Base-by-base conservation (phyloP, 2,329 filamentous ascomycete genomes). In the Aureobasidium sp. region DNA sequence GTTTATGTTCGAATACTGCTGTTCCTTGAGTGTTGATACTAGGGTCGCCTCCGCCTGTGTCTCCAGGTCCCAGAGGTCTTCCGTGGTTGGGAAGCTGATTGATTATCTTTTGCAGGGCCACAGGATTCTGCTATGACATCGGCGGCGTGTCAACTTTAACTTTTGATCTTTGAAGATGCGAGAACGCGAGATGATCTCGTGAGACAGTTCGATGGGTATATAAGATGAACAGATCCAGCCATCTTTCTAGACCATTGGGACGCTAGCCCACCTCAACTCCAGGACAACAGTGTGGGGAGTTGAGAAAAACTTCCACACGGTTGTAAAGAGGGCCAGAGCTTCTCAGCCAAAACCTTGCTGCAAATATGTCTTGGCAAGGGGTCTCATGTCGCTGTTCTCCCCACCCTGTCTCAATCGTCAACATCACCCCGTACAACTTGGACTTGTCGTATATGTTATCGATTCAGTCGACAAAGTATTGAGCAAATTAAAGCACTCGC, bases 191-290 rank as follows among this genome's bases (percentile, higher is more conserved):
- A 50, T 48, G 44, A 15, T 10, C 17, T 23, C 9, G 12, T n/a
- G 46, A 59, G 10, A 32, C n/a, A 39, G 8, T 17, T 39, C 26
- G 46, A 50, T 36, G 46, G 13, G 36, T 13, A 37, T 32, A 34
- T 39, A 50, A 59, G 42, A 34, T 41, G 44, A 42, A 32, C 26
- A 27, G 29, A 48, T 17, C 56, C 44, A 50, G 56, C 56, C 56
- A 59, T 59, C 56, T 59, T 41, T 27, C 47, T 29, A 48, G 36
- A 59, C 27, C 56, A 59, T 59, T 59, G 56, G 20, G 56, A 37
- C 56, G 46, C 56, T 59, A 59, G 23, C 29, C 29, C 47, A 34
- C 47, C 47, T 34, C 42, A 47, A 59, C 44, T 59, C 56, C 34
- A 37, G 34, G 34, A 37, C 34, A 37, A 37, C 34, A 37, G 12